phyloP scores from a whole-genome alignment of 2,329 filamentous ascomycete genomes.

The Hyphodiscus sp. region DNA sequence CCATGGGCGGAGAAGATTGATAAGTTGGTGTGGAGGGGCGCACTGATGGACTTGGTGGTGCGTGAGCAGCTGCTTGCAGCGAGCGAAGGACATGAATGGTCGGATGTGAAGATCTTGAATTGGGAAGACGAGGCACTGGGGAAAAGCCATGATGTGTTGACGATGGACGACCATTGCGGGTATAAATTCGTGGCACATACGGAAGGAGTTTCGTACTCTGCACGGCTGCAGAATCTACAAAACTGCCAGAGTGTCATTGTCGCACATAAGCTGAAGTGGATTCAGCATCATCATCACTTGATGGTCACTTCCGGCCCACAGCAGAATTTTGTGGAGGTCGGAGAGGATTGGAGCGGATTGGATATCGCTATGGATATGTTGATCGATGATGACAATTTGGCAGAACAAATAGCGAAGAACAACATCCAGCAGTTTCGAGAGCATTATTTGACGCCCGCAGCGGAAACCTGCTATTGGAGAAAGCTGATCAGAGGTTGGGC shows the following conservation, averaged over 20 bases:
- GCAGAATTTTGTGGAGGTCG: neutral
- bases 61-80: conserved; percentile 26
- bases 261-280: conserved; percentile 9
- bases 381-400: no score
- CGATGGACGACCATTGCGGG: conserved; percentile 46
- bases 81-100: conserved; percentile 30
- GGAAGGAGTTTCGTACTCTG: conserved; percentile 43
- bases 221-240: conserved; percentile 46
- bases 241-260: conserved; percentile 26
- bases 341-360: neutral
- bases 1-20: conserved; percentile 14
- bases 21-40: conserved; percentile 25
- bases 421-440: neutral
- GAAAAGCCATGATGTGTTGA: conserved; percentile 28
- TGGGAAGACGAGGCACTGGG: conserved; percentile 16
- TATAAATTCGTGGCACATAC: conserved; percentile 49
- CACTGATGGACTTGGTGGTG: conserved; percentile 23
- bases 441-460: neutral
- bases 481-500: neutral
- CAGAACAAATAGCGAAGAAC: neutral
- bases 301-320: neutral
- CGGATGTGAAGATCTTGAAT: conserved; percentile 26
- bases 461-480: neutral
- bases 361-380: neutral
- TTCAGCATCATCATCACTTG: conserved; percentile 13